Conservation (phyloP, 345 rosid species). For the Eucalyptus viminalis region DNA sequence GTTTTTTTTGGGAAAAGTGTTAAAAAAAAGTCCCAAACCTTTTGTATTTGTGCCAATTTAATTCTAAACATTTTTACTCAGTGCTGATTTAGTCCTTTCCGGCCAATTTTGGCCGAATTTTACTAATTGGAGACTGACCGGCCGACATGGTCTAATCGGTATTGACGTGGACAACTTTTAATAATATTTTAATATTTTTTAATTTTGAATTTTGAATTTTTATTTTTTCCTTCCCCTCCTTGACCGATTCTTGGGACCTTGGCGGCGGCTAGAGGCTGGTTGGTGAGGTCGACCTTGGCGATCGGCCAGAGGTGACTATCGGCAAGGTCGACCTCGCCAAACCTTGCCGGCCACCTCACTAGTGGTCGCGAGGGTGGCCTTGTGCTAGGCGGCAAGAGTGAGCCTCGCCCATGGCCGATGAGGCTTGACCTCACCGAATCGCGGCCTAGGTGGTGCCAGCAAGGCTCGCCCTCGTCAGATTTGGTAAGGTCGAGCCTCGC, state of each 20-base stretch:
- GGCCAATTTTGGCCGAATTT: rapidly evolving
- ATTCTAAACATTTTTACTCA: too few relatives aligned
- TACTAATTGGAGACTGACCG: rapidly evolving
- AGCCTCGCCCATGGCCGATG: rapidly evolving
- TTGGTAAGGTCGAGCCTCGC: too few relatives aligned
- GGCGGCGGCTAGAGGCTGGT: too few relatives aligned
- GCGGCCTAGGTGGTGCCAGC: rapidly evolving
- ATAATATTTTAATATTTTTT: too few relatives aligned
- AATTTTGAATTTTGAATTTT: too few relatives aligned
- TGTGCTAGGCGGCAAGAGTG: rapidly evolving
- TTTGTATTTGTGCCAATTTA: too few relatives aligned
- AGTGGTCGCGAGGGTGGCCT: rapidly evolving
- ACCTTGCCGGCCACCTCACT: too few relatives aligned
- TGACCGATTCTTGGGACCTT: rapidly evolving
- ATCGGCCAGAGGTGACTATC: rapidly evolving
- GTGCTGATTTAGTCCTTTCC: rapidly evolving
- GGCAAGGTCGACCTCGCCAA: rapidly evolving
- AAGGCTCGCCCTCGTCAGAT: rapidly evolving
- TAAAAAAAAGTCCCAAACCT: too few relatives aligned
- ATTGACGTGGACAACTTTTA: rapidly evolving
- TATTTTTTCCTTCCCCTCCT: too few relatives aligned
- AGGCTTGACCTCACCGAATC: rapidly evolving
- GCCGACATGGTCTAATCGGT: rapidly evolving
- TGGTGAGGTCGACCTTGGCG: too few relatives aligned
- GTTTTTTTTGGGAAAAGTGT: neutral